These are phyloP conservation scores for Phytopythium boreale DNA, from an alignment of 352 stramenopile genomes.

Conservation along the genomic window DNA sequence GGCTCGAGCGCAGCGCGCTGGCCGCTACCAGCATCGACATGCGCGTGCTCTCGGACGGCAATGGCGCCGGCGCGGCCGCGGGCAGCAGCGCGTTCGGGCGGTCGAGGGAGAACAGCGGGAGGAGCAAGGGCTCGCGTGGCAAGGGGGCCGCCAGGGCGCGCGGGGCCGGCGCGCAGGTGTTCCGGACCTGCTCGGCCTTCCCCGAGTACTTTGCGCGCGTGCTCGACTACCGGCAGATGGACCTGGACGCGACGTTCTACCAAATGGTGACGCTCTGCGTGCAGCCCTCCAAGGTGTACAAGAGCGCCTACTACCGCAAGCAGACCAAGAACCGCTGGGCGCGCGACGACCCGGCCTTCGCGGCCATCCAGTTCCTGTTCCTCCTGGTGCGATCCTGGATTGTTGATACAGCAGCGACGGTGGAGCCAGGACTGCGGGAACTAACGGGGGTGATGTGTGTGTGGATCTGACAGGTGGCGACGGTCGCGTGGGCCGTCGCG, in stretches of 20 bases:
- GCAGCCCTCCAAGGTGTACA: constrained; percentile 85
- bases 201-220: constrained; percentile 84
- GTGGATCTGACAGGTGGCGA: constrained; percentile 29
- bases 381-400: constrained; percentile 36
- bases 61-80: neutral
- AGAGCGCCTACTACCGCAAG: constrained; percentile 85
- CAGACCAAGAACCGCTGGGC: constrained; percentile 99
- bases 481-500: constrained; percentile 74
- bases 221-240: constrained; percentile 85
- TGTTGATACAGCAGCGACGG: too few species aligned
- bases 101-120: neutral
- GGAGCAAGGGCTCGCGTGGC: constrained; percentile 5
- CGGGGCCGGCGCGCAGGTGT: constrained; percentile 36
- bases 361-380: constrained; percentile 93
- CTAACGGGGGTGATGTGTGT: neutral
- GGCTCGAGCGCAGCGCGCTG: neutral
- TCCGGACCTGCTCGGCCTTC: constrained; percentile 69
- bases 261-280: constrained; percentile 88
- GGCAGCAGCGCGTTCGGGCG: neutral
- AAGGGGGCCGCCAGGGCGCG: neutral
- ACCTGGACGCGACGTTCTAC: constrained; percentile 86
- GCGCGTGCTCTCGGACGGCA: neutral
- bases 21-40: constrained; percentile 4
- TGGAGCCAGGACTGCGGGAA: too few species aligned
- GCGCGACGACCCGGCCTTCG: constrained; percentile 96